Evolutionary conservation across 371 early-diverging fungal species (phyloP), one percentile per base, ranked within the genome.

Genomic region (Zychaea mexicana): DNA sequence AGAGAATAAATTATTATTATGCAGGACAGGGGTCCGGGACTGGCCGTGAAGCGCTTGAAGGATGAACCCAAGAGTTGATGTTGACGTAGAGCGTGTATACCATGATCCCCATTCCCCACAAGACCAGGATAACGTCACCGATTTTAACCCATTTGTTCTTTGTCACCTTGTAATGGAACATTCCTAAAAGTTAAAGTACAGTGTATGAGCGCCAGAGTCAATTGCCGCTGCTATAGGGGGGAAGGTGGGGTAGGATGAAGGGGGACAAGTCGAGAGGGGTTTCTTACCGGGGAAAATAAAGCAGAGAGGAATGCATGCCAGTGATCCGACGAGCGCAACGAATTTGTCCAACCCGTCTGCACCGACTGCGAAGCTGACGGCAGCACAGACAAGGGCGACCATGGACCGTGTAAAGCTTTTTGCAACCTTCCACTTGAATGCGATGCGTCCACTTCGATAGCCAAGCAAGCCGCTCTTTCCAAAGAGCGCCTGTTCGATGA

Each of bases 341-440:
- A 93, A 87, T 67, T 90, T 89, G 77, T 90, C 85, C 31, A 93
- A 71, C 28, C 83, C 80, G 39, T 77, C 74, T 17, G 86, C 62
- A 24, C 92, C 92, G 7, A 83, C 78, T 57, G 72, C 67, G 69
- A 85, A 91, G 31, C 89, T 86, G 64, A 89, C 68, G 17, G 74
- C 60, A 26, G 85, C 92, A 60, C 90, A 85, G 31, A 79, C 57
- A 30, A 77, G 28, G 45, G 86, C 79, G 55, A 90, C 66, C 3
- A 73, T 10, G 24, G 86, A 72, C 21, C 93, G 80, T 19, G 82
- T 69, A 21, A 76, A 46, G 66, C 90, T 93, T 78, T 93, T 93
- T 39, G 74, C 71, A 86, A 85, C 83, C 67, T 90, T 92, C 69
- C 85, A 75, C 56, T 78, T 68, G 12, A 59, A 9, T 31, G 49